Base-by-base conservation (phyloP, 2,329 filamentous ascomycete species). In the Clonostachys rosea region DNA sequence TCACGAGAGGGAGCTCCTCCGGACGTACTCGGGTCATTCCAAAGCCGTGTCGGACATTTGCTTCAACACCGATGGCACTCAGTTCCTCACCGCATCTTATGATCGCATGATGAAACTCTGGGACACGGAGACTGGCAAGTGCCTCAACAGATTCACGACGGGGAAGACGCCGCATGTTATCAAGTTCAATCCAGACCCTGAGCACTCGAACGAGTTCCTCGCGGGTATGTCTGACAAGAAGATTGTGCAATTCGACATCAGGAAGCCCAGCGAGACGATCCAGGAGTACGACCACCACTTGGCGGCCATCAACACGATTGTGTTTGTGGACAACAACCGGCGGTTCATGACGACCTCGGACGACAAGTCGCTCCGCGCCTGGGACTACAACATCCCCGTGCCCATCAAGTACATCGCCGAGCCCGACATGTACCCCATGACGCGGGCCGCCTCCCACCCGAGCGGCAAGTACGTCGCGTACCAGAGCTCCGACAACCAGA, bases 201-300 rank as follows among this genome's bases (percentile, higher is more conserved):
- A 87, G 46, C 83, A 86, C 54, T 81, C 85, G 9, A 87, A 94
- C 63, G 92, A 97, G 66, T 99, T 99, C 67, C 70, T 99, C 47
- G 91, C 91, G 2, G 94, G 94, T 59, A 95, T 97, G 89, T 94
- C 89, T 36, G 92, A 99, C 68, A 99, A 99, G 76, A 96, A 96
- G 75, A 99, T 99, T 56, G 79, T 99, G 40, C 94, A 99, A 63
- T 99, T 95, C 67, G 94, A 99, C 67, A 91, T 85, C 3, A 82
- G 95, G 30, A 84, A 85, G 7, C 70, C 75, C 50, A 83, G 82
- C 55, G 84, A 95, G 58, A 78, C 94, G 49, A 88, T 96, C 12
- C 95, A 99, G 63, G 94, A 97, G 72, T 99, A 99, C 70, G 92
- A 99, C 62, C 94, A 99, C 67, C 94, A 99, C 65, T 74, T 99